phyloP scores from a whole-genome alignment of 306 rosid species.

The Hippophae rhamnoides region DNA sequence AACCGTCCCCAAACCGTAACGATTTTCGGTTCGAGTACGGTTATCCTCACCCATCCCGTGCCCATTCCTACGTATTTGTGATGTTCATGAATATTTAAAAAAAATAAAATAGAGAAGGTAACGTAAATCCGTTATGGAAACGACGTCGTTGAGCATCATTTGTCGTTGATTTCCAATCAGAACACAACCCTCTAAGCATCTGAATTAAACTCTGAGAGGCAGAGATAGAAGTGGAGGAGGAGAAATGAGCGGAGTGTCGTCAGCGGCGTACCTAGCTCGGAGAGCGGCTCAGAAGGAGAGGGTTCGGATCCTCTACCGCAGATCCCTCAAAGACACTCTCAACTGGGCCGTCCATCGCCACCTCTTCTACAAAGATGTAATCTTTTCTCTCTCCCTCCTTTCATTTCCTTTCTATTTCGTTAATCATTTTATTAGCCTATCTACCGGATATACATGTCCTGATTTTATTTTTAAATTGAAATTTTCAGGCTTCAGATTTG shows the following conservation, averaged over 20 bases:
- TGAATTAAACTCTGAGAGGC: neutral
- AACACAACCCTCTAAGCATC: too few species aligned
- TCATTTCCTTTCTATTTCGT: neutral
- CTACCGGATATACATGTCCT: neutral
- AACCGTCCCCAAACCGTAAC: too few species aligned
- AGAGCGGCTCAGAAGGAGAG: slow-evolving; percentile 90
- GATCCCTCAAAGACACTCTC: slow-evolving; percentile 87
- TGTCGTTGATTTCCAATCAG: neutral
- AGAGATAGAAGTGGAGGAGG: neutral
- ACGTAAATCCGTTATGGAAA: neutral
- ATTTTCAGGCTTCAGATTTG: slow-evolving; percentile 62
- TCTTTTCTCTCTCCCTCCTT: neutral
- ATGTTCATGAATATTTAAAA: too few species aligned
- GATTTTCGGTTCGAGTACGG: too few species aligned
- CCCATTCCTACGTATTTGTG: too few species aligned
- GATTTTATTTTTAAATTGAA: neutral
- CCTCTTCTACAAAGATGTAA: slow-evolving; percentile 80
- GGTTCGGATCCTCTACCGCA: slow-evolving; percentile 90
- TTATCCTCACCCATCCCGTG: too few species aligned
- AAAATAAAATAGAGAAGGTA: too few species aligned
- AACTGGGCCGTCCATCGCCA: slow-evolving; percentile 99
- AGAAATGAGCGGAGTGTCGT: slow-evolving; percentile 43
- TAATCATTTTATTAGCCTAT: neutral
- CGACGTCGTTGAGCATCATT: neutral
- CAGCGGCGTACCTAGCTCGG: slow-evolving; percentile 59